Evolutionary conservation across 345 rosid genomes (phyloP).

Genomic region (Arabidopsis suecica): DNA sequence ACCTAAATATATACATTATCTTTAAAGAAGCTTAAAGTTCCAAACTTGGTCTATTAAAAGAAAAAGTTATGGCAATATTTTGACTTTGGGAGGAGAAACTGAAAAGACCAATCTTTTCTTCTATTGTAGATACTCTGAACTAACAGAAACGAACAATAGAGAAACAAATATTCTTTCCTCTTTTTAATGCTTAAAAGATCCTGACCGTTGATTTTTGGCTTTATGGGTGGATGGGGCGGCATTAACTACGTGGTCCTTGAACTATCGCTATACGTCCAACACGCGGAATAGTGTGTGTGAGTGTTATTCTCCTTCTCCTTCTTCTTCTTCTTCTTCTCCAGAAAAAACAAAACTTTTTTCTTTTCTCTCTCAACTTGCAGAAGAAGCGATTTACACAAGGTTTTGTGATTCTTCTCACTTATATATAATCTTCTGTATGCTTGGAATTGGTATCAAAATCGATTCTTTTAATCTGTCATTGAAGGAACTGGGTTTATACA

Average conservation of each 20-base stretch:
- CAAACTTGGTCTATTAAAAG: slow-evolving; percentile 13
- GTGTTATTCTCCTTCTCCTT: neutral
- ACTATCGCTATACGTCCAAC: slow-evolving; percentile 27
- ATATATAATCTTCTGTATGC: neutral
- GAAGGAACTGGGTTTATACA: neutral
- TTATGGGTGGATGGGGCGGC: slow-evolving; percentile 43
- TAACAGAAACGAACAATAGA: slow-evolving; percentile 26
- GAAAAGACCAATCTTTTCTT: slow-evolving; percentile 28
- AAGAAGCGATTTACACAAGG: slow-evolving; percentile 30
- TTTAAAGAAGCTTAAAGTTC: neutral
- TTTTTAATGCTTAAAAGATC: slow-evolving; percentile 25
- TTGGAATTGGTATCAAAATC: slow-evolving; percentile 14
- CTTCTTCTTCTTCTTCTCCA: slow-evolving; percentile 8
- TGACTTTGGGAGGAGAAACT: neutral
- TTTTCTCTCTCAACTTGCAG: slow-evolving; percentile 25
- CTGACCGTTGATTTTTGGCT: slow-evolving; percentile 40
- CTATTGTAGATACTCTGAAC: slow-evolving; percentile 30
- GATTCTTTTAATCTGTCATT: neutral
- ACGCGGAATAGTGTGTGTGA: slow-evolving; percentile 40
- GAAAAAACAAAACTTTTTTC: neutral
- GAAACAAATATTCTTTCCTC: slow-evolving; percentile 40
- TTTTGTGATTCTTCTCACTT: slow-evolving; percentile 12
- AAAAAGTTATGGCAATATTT: neutral
- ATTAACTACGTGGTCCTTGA: slow-evolving; percentile 45
- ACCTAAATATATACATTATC: neutral